Base-by-base conservation (phyloP, 345 rosid genomes). In the Excoecaria cochinchinensis region DNA sequence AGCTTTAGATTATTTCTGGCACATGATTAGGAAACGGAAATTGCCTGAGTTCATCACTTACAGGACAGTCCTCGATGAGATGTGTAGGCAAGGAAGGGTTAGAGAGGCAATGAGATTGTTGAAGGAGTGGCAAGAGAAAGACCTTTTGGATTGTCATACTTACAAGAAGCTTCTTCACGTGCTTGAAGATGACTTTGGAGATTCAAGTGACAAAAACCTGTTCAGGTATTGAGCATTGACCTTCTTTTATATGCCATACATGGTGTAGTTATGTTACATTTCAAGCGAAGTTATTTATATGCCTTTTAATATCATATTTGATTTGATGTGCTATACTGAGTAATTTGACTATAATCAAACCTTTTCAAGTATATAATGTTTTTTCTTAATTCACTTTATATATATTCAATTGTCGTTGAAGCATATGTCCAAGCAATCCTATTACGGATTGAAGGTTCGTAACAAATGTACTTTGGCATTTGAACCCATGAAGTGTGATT, bases 41-140 rank as follows among this genome's bases (percentile, higher is more conserved):
- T 72, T 79, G 4, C 91, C 83, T 66, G 98, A 94, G 86, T 85
- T 87, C 14, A 90, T 94, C 63, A 91, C 94, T 0, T 84, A 74
- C 77, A 90, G 73, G 74, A 94, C 97, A 47, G 47, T 92, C 50
- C 72, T 92, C 72, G 95, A 90, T 74, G 98, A 91, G 89, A 85
- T 87, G 12, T 91, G 97, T 77, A 86, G 97, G 76, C 77, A 67
- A 39, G 87, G 90, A 69, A 86, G 69, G 76, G 77, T 68, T 12
- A 82, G 75, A 74, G 97, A 92, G 74, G 95, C 90, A 46, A 86
- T 51, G 79, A 71, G 72, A 25, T 65, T 94, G 71, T 74, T 94
- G 84, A 89, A 79, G 75, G 87, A 84, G 82, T 79, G 90, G 85
- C 83, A 79, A 74, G 87, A 82, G 73, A 89, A 82, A 74, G 82